Evolutionary conservation across 164 flowering plant genomes (phyloP), one percentile per base, ranked within the genome.

Genomic region (Berberis vulgaris): DNA sequence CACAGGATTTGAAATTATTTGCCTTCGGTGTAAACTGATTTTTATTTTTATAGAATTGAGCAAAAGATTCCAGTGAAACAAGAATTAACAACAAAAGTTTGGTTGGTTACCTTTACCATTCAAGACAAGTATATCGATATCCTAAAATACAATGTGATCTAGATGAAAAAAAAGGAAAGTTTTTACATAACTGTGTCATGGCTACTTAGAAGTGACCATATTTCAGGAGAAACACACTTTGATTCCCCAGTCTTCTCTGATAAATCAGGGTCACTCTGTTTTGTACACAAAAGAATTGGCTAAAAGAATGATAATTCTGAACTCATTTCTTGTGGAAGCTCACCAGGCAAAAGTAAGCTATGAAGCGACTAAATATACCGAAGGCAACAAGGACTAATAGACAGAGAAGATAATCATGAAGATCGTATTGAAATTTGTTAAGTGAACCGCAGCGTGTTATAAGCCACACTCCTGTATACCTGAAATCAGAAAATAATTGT

Each of bases 401-500:
- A 72, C 97, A 84, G 43, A 77, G 84, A 67, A 1, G n/a, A 92
- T 96, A 86, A 41, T 84, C 72, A 57, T 81, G 77, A 57, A 93
- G 80, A 71, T 81, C 72, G 62, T 88, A 93, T 3, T 85, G 89
- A 40, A 60, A 74, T 57, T 71, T 70, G 67, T 67, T 6, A n/a
- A 93, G 89, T 9, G 86, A 74, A 38, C 92, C 97, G 56, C 98
- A 93, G 1, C 98, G 88, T 59, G 89, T 85, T 64, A 93, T 83
- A 69, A 93, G 67, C 98, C 98, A 93, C 61, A 93, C 98, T 54
- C 98, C 98, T 49, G 80, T 78, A 72, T 89, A 93, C 83, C 98
- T 92, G 85, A 50, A 53, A 11, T 53, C 12, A 54, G 5, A 5
- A 53, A 52, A 43, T 38, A 50, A 63, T 26, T 26, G 26, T 26